These are phyloP conservation scores for Rauvolfia tetraphylla DNA, from an alignment of 257 asterid species.

Conservation along the genomic window DNA sequence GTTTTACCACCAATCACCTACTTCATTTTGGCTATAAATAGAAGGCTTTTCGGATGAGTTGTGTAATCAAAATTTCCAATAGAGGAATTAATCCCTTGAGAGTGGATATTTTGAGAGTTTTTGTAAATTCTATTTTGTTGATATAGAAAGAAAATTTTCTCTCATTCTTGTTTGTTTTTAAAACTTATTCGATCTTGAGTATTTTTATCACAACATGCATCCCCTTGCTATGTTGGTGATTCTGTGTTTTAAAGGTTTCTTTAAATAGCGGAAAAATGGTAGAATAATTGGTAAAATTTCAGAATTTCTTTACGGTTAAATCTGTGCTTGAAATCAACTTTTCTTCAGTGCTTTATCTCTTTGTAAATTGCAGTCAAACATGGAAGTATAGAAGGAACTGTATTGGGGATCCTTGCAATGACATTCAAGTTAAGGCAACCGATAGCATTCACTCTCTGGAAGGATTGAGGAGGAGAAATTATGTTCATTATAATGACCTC, in stretches of 20 bases:
- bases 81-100: too few relatives aligned
- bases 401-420: conserved; percentile 34
- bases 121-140: too few relatives aligned
- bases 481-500: neutral
- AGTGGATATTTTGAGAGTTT: too few relatives aligned
- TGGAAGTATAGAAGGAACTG: conserved; percentile 37
- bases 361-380: conserved; percentile 41
- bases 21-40: too few relatives aligned
- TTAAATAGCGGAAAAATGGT: neutral
- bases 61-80: too few relatives aligned
- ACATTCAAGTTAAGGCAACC: conserved; percentile 40
- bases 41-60: too few relatives aligned
- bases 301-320: too few relatives aligned
- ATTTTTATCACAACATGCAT: too few relatives aligned
- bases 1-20: too few relatives aligned
- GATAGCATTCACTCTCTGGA: conserved; percentile 44
- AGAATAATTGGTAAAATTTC: neutral
- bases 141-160: too few relatives aligned
- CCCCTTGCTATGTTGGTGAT: neutral
- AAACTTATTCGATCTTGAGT: too few relatives aligned
- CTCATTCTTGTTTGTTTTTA: too few relatives aligned
- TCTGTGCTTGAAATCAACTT: neutral
- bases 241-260: neutral
- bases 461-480: conserved; percentile 78
- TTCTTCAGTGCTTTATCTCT: conserved; percentile 9